Evolutionary conservation across 768 basidiomycete genomes (phyloP), one percentile per base, ranked within the genome.

Genomic region (Suillus subluteus): DNA sequence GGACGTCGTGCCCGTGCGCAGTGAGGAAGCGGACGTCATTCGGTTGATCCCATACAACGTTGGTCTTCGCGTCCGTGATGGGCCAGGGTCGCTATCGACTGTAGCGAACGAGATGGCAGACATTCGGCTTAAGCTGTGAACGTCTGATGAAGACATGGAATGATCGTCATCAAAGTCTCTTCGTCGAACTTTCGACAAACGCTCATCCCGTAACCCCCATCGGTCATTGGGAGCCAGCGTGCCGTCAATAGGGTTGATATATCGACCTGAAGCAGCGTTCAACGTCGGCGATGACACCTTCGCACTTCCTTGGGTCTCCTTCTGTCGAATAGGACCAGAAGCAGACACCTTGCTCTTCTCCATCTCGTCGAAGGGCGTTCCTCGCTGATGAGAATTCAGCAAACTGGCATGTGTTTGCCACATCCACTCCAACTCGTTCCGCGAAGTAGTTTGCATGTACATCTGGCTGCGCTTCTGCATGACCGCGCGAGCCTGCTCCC

Each of bases 401-500:
- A 70, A 79, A 79, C 66, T 84, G 80, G 70, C 82, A 78, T 67
- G 76, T 58, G 79, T 63, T 65, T 73, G 59, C 78, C 76, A 80
- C 65, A 81, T 82, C 91, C 90, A 92, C 72, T 91, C 90, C 41
- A 91, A 74, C 67, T 91, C 86, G 65, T 82, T 80, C 70, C 79
- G 82, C 55, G 75, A 78, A 38, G 82, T 77, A 21, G 75, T 83
- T 70, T 88, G 84, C 73, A 86, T 86, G 72, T 92, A 82, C 78
- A 94, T 84, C 70, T 90, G 88, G 67, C 87, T 89, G 69, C 94
- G 91, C 81, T 96, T 97, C 73, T 90, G 87, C 89, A 96, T 91
- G 78, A 97, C 95, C 54, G 94, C 94, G 64, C 95, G 87, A 21
- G 95, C 93, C 77, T 95, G 91, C 72, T 98, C 96, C 71, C 89